Percentiles rank a stretch among this genome's conserved stretches.
phyloP scores from a whole-genome alignment of 495 filamentous ascomycete species.

The Annulohypoxylon moriforme region DNA sequence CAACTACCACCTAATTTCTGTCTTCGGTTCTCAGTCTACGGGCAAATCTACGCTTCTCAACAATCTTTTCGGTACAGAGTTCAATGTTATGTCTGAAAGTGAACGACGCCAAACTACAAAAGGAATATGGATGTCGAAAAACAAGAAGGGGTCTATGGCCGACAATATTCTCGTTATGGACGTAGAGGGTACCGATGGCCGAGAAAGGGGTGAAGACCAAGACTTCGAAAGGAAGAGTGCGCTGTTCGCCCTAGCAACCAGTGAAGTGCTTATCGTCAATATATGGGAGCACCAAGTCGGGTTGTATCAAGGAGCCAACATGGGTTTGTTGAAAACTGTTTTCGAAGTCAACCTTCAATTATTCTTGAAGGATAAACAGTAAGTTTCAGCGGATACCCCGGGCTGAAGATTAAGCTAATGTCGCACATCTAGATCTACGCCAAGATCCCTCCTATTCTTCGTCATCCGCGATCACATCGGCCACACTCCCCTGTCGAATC shows the following conservation, averaged over 20 bases:
- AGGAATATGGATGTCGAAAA: constrained; percentile 99
- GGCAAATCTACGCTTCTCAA: constrained; percentile 98
- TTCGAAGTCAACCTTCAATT: constrained; percentile 98
- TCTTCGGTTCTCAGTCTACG: constrained; percentile 98
- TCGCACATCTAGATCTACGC: constrained; percentile 73
- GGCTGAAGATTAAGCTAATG: constrained; percentile 2
- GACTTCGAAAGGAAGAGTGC: constrained; percentile 99
- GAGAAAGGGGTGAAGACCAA: constrained; percentile 96
- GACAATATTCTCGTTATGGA: constrained; percentile 99
- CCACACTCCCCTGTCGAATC: constrained; percentile 85
- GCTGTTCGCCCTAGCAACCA: constrained; percentile 94
- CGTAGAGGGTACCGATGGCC: constrained; percentile 96
- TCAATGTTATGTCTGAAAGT: constrained; percentile 93
- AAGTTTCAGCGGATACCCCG: constrained; percentile 47
- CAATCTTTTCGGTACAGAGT: constrained; percentile 93
- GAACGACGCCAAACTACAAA: constrained; percentile 96
- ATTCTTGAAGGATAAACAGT: constrained; percentile 94
- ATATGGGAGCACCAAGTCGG: constrained; percentile 99
- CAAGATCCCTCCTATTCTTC: constrained; percentile 95
- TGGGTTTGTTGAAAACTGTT: constrained; percentile 97
- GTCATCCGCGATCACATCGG: constrained; percentile 97
- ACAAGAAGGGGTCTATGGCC: constrained; percentile 84
- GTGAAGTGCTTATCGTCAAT: constrained; percentile 97
- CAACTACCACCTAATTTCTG: constrained; percentile 98
- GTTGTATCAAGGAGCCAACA: constrained; percentile 97